Conservation (phyloP, 495 filamentous ascomycete genomes). For the Talaromyces stipitatus region DNA sequence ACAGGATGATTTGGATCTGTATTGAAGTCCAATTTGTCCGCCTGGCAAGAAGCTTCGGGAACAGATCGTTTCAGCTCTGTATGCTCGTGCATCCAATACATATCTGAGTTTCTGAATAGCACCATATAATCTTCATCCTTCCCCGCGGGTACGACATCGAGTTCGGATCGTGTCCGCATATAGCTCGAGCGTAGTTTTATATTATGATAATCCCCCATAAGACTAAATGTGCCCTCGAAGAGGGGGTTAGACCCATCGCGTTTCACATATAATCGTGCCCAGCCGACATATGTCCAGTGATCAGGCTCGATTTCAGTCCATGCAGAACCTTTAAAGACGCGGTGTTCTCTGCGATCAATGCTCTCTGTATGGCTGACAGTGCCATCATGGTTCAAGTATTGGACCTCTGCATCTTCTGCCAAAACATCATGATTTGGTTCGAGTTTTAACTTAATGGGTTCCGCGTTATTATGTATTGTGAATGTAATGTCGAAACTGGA, state of each 20-base stretch:
- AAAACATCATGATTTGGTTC: conserved; percentile 92
- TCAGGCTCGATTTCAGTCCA: conserved; percentile 57
- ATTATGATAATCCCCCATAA: conserved; percentile 78
- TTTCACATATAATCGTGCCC: conserved; percentile 71
- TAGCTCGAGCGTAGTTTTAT: conserved; percentile 73
- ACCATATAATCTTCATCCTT: conserved; percentile 74
- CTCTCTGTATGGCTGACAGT: conserved; percentile 49
- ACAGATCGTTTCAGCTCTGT: conserved; percentile 46
- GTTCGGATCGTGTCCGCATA: conserved; percentile 57
- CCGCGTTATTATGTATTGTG: conserved; percentile 54
- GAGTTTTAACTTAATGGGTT: conserved; percentile 69
- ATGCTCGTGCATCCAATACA: conserved; percentile 38
- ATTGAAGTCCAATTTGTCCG: conserved; percentile 68
- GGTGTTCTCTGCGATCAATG: conserved; percentile 63
- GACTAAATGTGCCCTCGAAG: conserved; percentile 85
- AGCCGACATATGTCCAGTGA: conserved; percentile 75
- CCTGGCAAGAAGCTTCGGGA: conserved; percentile 43
- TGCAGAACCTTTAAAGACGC: conserved; percentile 74
- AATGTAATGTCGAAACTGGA: conserved; percentile 81
- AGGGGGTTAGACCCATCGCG: conserved; percentile 70
- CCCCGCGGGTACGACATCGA: conserved; percentile 63
- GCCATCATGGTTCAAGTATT: conserved; percentile 65
- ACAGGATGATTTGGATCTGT: conserved; percentile 56
- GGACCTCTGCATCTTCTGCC: conserved; percentile 62
- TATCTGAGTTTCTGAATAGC: conserved; percentile 85